A percentile compares a stretch with the other conserved stretches of the same genome.
phyloP scores from a whole-genome alignment of 2,329 filamentous ascomycete genomes.

The Claviceps monticola region DNA sequence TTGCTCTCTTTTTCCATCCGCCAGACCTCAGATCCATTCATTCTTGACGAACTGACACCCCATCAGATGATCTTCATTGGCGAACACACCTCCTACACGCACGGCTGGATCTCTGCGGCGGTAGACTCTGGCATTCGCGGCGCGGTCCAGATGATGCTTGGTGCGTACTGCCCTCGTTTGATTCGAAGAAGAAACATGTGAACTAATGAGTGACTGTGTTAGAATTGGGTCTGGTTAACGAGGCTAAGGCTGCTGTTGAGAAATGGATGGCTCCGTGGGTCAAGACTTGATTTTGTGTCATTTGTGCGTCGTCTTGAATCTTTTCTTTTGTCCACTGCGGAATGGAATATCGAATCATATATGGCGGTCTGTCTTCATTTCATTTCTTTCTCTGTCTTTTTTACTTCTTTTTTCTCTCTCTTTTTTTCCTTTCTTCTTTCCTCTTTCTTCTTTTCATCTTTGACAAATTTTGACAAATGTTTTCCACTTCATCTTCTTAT shows the following conservation, averaged over 20 bases:
- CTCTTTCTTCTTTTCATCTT: neutral
- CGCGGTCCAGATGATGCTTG: slow-evolving; percentile 48
- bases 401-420: too few relatives aligned
- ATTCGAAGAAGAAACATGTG: neutral
- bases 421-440: neutral
- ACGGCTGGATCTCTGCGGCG: slow-evolving; percentile 56
- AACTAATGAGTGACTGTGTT: neutral
- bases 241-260: slow-evolving; percentile 48
- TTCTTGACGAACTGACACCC: neutral
- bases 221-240: slow-evolving; percentile 52
- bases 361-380: neutral
- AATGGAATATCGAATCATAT: too few relatives aligned
- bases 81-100: slow-evolving; percentile 58
- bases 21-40: neutral
- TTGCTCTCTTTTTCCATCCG: neutral
- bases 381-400: neutral
- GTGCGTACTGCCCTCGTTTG: slow-evolving; percentile 1
- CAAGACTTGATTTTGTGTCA: neutral
- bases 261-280: slow-evolving; percentile 61
- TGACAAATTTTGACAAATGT: neutral
- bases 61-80: slow-evolving; percentile 49
- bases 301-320: too few relatives aligned
- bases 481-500: too few relatives aligned
- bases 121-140: slow-evolving; percentile 54
- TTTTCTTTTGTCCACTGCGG: too few relatives aligned